A percentile compares a stretch with the other conserved stretches of the same genome.
These are phyloP conservation scores for Apium graveolens DNA, from an alignment of 129 eudicot genomes.

Conservation along the genomic window DNA sequence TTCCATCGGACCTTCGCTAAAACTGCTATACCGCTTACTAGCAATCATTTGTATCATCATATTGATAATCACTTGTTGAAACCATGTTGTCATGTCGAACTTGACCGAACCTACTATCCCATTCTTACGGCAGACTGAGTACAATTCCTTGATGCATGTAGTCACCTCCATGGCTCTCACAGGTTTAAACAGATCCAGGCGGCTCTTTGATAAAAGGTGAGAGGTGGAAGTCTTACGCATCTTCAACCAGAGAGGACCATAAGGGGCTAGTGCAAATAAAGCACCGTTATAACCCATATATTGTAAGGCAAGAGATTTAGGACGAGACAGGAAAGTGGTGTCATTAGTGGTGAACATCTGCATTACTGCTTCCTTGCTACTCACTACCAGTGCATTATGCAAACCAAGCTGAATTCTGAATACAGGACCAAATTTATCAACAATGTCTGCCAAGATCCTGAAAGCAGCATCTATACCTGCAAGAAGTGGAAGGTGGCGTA, in stretches of 20 bases:
- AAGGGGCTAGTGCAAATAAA: constrained; percentile 7
- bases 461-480: constrained; percentile 6
- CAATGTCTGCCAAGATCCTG: constrained; percentile 16
- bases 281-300: constrained; percentile 20
- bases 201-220: constrained; percentile 15
- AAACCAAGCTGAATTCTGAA: constrained; percentile 26
- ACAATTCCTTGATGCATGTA: neutral
- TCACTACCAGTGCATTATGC: constrained; percentile 21
- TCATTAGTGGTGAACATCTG: constrained; percentile 6
- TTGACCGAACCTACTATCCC: neutral
- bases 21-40: constrained; percentile 14
- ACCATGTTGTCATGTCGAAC: neutral
- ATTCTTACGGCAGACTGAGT: neutral
- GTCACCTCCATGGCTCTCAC: constrained; percentile 5
- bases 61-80: neutral
- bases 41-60: constrained; percentile 13
- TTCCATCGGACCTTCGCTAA: neutral
- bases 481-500: neutral
- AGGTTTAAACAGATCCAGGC: constrained; percentile 11
- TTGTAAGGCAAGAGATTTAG: constrained; percentile 10
- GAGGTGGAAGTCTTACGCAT: constrained; percentile 13
- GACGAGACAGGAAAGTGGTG: constrained; percentile 6
- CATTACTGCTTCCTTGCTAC: constrained; percentile 18
- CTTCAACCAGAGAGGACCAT: constrained; percentile 14
- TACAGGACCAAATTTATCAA: constrained; percentile 26